Conservation (phyloP, 2,329 filamentous ascomycete species). For the Eutypella sp. region DNA sequence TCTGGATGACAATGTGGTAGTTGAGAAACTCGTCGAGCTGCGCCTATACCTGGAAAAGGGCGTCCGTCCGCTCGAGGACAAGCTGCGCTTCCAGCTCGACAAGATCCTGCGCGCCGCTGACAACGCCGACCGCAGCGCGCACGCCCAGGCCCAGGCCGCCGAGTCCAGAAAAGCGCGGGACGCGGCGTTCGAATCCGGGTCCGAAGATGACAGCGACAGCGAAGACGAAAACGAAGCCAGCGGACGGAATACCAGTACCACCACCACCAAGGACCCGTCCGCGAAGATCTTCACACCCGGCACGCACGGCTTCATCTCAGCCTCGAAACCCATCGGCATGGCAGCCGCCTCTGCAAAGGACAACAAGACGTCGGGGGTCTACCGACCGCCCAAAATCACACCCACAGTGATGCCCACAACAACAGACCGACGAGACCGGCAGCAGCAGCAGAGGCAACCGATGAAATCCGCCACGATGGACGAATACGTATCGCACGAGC, state of each 20-base stretch:
- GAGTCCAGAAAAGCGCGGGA: constrained; percentile 28
- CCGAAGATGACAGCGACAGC: constrained; percentile 29
- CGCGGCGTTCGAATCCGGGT: constrained; percentile 31
- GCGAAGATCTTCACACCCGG: constrained; percentile 33
- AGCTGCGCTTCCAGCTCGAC: constrained; percentile 92
- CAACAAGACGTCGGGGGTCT: constrained; percentile 63
- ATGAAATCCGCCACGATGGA: constrained; percentile 81
- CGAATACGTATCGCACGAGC: constrained; percentile 82
- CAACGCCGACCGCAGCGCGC: constrained; percentile 52
- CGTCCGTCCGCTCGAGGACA: constrained; percentile 81
- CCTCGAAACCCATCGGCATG: constrained; percentile 27
- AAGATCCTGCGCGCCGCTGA: constrained; percentile 87
- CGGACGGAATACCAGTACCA: constrained; percentile 15
- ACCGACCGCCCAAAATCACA: constrained; percentile 82
- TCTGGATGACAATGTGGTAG: no score
- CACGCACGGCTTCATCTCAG: constrained; percentile 32
- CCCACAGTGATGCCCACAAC: constrained; percentile 74
- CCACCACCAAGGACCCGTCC: constrained; percentile 14
- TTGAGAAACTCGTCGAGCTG: constrained; percentile 84
- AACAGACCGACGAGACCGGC: constrained; percentile 56
- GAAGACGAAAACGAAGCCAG: constrained; percentile 30
- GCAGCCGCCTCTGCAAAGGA: constrained; percentile 19
- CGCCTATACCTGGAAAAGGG: constrained; percentile 92
- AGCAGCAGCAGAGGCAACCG: constrained; percentile 55
- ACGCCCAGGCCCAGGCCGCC: constrained; percentile 28